Conservation (phyloP, 305 asterid species). For the Coffea humblotiana region DNA sequence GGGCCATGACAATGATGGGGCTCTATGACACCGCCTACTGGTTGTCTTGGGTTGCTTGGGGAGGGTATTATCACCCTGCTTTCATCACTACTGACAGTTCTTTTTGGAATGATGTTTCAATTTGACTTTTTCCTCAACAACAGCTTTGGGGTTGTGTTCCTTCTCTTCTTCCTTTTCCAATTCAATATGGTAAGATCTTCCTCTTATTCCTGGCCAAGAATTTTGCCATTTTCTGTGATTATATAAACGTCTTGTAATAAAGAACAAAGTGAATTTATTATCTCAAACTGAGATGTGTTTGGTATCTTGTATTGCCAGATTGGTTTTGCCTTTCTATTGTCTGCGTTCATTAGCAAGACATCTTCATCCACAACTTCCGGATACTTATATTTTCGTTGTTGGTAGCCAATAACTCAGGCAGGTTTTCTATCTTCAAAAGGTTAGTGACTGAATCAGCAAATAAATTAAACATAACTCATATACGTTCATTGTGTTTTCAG, state of each 20-base stretch:
- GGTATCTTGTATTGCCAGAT: slow-evolving; percentile 48
- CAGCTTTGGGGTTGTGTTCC: slow-evolving; percentile 62
- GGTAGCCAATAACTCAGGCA: slow-evolving; percentile 81
- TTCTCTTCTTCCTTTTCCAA: slow-evolving; percentile 78
- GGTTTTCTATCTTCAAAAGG: slow-evolving; percentile 16
- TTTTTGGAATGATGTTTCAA: slow-evolving; percentile 90
- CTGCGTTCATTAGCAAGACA: slow-evolving; percentile 74
- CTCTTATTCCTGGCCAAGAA: not conserved
- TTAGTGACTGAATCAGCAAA: not conserved
- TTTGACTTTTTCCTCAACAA: slow-evolving; percentile 77
- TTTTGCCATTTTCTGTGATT: not conserved
- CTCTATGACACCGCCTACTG: slow-evolving; percentile 89
- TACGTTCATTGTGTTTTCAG: slow-evolving; percentile 43
- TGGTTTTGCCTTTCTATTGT: slow-evolving; percentile 69
- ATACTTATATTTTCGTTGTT: slow-evolving; percentile 55
- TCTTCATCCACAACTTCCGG: slow-evolving; percentile 72
- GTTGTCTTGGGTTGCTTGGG: slow-evolving; percentile 92
- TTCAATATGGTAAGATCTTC: slow-evolving; percentile 64
- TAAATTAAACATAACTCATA: slow-evolving; percentile 24
- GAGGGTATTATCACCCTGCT: slow-evolving; percentile 61
- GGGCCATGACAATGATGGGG: slow-evolving; percentile 96
- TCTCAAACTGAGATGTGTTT: slow-evolving; percentile 14
- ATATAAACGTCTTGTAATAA: not conserved
- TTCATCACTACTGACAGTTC: slow-evolving; percentile 69
- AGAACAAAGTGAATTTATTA: not conserved